A percentile compares a stretch with the other conserved stretches of the same genome.
Evolutionary conservation across 345 rosid species (phyloP).

Genomic region (Gossypium longicalyx): DNA sequence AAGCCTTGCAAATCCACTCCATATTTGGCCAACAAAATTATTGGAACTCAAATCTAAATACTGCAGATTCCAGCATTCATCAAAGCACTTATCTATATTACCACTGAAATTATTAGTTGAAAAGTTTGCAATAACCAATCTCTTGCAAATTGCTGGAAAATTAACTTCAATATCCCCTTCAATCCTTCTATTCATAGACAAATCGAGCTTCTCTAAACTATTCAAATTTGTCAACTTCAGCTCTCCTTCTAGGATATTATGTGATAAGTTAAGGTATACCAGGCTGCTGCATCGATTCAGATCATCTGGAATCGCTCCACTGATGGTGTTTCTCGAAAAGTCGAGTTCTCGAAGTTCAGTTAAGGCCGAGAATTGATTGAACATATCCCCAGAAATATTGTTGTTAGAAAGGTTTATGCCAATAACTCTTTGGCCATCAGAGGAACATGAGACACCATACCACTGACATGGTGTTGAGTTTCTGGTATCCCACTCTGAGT

Average conservation of each 20-base stretch:
- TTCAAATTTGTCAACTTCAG: conserved; percentile 48
- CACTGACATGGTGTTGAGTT: conserved; percentile 55
- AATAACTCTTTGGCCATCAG: conserved; percentile 44
- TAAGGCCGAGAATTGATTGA: conserved; percentile 57
- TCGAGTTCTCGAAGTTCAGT: conserved; percentile 62
- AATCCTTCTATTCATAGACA: conserved; percentile 63
- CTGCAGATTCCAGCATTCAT: conserved; percentile 51
- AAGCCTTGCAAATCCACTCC: conserved; percentile 55
- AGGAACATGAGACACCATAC: conserved; percentile 57
- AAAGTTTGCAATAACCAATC: conserved; percentile 57
- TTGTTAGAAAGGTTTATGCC: conserved; percentile 51
- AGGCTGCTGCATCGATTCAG: conserved; percentile 55
- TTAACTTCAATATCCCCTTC: conserved; percentile 38
- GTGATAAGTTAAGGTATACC: conserved; percentile 63
- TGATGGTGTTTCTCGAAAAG: conserved; percentile 58
- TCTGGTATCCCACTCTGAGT: conserved; percentile 45
- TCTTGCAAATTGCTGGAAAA: conserved; percentile 51
- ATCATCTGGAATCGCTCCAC: conserved; percentile 53
- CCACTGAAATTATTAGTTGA: conserved; percentile 65
- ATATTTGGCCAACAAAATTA: conserved; percentile 46
- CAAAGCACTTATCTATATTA: conserved; percentile 43
- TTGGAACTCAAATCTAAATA: conserved; percentile 74
- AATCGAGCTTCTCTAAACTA: conserved; percentile 56
- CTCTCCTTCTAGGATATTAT: conserved; percentile 55
- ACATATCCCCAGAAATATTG: conserved; percentile 45